Percentiles rank a stretch among this genome's conserved stretches.
These are phyloP conservation scores for Nannochloropsis granulata DNA, from an alignment of 108 stramenopile genomes.

Conservation along the genomic window DNA sequence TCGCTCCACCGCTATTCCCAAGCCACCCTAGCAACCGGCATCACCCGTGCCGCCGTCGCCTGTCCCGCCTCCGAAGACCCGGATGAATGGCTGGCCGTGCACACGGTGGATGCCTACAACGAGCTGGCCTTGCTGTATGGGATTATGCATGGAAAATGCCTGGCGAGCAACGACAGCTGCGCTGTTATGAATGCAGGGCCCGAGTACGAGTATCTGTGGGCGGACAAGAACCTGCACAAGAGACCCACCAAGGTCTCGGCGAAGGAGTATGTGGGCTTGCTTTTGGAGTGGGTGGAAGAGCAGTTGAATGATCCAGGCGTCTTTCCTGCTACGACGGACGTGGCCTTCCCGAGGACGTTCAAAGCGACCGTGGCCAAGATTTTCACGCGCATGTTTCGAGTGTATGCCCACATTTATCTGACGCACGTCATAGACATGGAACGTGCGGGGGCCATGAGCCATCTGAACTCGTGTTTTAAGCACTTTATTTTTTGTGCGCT, in stretches of 20 bases:
- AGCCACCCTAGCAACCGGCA: constrained; percentile 6
- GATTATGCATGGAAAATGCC: constrained; percentile 23
- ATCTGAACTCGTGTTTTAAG: constrained; percentile 52
- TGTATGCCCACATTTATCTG: constrained; percentile 45
- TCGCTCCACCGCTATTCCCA: neutral
- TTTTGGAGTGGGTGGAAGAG: constrained; percentile 34
- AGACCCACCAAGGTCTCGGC: neutral
- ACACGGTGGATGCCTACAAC: constrained; percentile 50
- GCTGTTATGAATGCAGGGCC: neutral
- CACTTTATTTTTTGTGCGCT: constrained; percentile 44
- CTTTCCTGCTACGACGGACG: neutral
- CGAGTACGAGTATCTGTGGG: neutral
- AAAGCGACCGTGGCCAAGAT: constrained; percentile 2
- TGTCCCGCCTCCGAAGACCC: constrained; percentile 31
- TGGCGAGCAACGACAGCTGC: neutral
- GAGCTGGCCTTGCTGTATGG: constrained; percentile 42
- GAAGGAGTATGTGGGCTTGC: constrained; percentile 15
- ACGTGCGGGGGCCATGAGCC: constrained; percentile 37
- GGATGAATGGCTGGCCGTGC: constrained; percentile 47
- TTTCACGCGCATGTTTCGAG: constrained; percentile 28
- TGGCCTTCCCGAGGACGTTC: constrained; percentile 27
- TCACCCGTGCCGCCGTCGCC: constrained; percentile 26
- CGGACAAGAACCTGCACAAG: neutral
- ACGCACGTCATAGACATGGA: constrained; percentile 35
- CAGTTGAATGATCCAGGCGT: constrained; percentile 26